Evolutionary conservation across 352 stramenopile genomes (phyloP).

Genomic region (Phytophthora megakarya): DNA sequence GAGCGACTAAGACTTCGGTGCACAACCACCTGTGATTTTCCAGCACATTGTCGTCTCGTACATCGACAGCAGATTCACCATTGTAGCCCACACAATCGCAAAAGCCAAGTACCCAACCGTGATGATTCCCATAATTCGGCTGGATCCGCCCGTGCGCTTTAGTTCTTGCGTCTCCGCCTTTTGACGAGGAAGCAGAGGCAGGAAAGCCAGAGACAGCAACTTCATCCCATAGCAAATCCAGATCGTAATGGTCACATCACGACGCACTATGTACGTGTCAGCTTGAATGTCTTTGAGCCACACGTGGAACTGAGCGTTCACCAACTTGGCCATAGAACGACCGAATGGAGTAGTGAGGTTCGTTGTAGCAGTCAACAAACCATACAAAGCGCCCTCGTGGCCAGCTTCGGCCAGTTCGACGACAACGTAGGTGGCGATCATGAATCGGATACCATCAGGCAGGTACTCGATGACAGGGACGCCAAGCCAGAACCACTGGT

Average conservation of each 20-base stretch:
- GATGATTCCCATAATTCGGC: conserved; percentile 38
- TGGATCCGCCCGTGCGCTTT: conserved; percentile 45
- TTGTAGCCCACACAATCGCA: conserved; percentile 42
- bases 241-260: conserved; percentile 65
- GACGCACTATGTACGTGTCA: conserved; percentile 50
- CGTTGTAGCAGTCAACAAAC: conserved; percentile 54
- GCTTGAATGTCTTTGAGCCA: conserved; percentile 51
- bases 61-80: conserved; percentile 58
- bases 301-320: conserved; percentile 59
- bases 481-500: conserved; percentile 70
- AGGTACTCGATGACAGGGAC: conserved; percentile 57
- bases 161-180: conserved; percentile 56
- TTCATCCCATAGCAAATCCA: conserved; percentile 65
- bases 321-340: conserved; percentile 50
- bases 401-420: conserved; percentile 58
- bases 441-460: conserved; percentile 59
- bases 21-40: conserved; percentile 60
- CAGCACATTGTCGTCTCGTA: conserved; percentile 61
- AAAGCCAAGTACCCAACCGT: conserved; percentile 43
- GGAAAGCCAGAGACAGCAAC: conserved; percentile 50
- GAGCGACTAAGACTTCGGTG: conserved; percentile 22
- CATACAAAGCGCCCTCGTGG: conserved; percentile 61
- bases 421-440: conserved; percentile 65
- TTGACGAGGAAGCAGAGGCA: conserved; percentile 56
- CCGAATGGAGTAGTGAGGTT: conserved; percentile 58